These are phyloP conservation scores for Citrus trifoliata DNA, from an alignment of 345 rosid genomes.

Conservation along the genomic window DNA sequence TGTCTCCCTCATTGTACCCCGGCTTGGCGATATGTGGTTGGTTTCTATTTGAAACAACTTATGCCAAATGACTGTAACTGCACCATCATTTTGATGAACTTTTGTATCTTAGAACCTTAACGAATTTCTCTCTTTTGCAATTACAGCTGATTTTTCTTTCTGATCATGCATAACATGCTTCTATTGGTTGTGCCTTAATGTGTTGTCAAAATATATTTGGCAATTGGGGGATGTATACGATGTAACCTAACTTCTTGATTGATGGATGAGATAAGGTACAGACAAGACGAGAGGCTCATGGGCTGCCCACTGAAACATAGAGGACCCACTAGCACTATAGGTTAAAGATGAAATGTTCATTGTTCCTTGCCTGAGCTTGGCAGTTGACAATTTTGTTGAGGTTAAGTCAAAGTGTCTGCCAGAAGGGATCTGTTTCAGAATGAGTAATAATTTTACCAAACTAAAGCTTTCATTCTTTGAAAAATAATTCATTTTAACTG, in stretches of 20 bases:
- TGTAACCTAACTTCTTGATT: background rate
- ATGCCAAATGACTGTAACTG: slow-evolving; percentile 7
- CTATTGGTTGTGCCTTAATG: background rate
- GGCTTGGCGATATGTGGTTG: slow-evolving; percentile 88
- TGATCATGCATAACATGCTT: background rate
- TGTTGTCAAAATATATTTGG: background rate
- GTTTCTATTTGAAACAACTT: slow-evolving; percentile 10
- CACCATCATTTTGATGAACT: slow-evolving; percentile 11
- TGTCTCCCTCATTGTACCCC: slow-evolving; percentile 85
- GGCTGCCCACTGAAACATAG: background rate
- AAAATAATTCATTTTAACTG: background rate
- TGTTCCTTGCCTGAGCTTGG: background rate
- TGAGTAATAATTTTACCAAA: background rate
- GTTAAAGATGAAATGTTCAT: background rate
- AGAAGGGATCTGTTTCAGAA: background rate
- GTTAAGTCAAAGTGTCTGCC: background rate
- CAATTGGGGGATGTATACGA: background rate
- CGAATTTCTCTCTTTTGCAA: background rate
- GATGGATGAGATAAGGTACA: background rate
- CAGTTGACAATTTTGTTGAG: background rate
- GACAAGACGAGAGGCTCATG: background rate
- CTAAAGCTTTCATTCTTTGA: background rate
- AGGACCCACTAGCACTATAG: background rate
- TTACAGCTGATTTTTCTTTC: background rate
- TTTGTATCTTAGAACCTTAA: background rate